Conservation (phyloP, 768 basidiomycete species). For the Chiua virens region DNA sequence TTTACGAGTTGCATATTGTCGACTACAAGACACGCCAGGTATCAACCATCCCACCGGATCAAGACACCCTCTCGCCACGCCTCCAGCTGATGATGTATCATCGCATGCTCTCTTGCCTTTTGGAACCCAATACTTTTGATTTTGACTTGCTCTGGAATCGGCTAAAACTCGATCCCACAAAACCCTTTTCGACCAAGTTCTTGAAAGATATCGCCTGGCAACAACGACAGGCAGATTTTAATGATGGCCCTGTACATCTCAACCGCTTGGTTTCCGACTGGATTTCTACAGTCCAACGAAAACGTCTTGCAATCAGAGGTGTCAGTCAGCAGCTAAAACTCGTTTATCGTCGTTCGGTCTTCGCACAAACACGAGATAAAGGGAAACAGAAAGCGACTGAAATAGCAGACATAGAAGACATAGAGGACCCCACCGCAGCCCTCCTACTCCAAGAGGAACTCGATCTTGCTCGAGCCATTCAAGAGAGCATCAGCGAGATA, state of each 20-base stretch:
- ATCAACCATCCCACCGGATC: conserved; percentile 50
- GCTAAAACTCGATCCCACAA: conserved; percentile 42
- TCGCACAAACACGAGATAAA: background rate
- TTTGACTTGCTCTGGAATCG: conserved; percentile 54
- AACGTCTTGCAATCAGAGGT: conserved; percentile 23
- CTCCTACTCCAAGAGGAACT: conserved; percentile 36
- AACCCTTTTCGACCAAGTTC: conserved; percentile 52
- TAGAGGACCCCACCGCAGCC: conserved; percentile 13
- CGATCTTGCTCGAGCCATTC: conserved; percentile 47
- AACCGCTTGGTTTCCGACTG: conserved; percentile 33
- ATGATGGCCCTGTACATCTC: conserved; percentile 27
- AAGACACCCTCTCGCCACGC: conserved; percentile 57
- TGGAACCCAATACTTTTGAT: conserved; percentile 46
- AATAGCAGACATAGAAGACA: background rate
- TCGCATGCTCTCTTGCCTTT: conserved; percentile 56
- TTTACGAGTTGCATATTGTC: conserved; percentile 43
- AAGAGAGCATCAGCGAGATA: conserved; percentile 41
- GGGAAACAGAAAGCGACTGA: conserved; percentile 3
- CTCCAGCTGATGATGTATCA: conserved; percentile 81
- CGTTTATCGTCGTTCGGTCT: conserved; percentile 36
- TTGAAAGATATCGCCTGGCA: conserved; percentile 30
- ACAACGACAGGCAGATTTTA: conserved; percentile 16
- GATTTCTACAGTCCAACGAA: conserved; percentile 24
- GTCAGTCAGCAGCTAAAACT: conserved; percentile 40
- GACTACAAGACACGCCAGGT: conserved; percentile 72